Conservation (phyloP, 495 filamentous ascomycete genomes). For the Massariosphaeria phaeospora region DNA sequence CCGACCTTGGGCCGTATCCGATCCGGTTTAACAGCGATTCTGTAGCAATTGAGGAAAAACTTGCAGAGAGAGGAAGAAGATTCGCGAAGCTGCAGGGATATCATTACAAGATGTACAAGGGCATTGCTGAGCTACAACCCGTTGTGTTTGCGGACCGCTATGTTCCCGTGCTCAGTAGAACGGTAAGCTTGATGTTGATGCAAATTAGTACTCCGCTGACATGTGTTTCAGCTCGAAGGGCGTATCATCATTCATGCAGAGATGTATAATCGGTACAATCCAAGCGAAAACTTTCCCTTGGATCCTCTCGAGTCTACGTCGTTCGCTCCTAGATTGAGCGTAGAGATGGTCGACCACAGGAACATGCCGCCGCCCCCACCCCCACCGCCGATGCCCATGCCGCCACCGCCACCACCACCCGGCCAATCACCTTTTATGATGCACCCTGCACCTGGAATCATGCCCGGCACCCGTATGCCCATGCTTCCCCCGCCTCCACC, state of each 20-base stretch:
- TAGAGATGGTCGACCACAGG: not conserved
- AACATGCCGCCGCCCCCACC: conserved; percentile 2
- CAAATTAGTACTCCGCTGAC: not conserved
- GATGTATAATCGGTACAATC: conserved; percentile 27
- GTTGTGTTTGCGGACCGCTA: not conserved
- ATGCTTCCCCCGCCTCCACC: no score
- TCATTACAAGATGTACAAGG: conserved; percentile 56
- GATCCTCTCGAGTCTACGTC: conserved; percentile 14
- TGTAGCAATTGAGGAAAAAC: conserved; percentile 36
- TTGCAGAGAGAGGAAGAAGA: conserved; percentile 34
- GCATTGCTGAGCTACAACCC: conserved; percentile 11
- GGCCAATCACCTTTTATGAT: not conserved
- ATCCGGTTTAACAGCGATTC: conserved; percentile 49
- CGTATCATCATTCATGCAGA: conserved; percentile 28
- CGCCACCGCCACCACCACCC: not conserved
- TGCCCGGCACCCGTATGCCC: no score
- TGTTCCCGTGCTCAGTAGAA: not conserved
- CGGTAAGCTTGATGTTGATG: not conserved
- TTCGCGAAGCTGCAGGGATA: conserved; percentile 49
- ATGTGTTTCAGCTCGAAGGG: conserved; percentile 14
- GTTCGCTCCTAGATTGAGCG: conserved; percentile 13
- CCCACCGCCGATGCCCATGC: conserved; percentile 3
- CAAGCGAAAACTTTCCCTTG: not conserved
- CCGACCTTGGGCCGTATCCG: conserved; percentile 52
- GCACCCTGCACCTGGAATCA: not conserved